A percentile compares a stretch with the other conserved stretches of the same genome.
Conservation (phyloP, 257 asterid species). For the Solanum paucissectum region DNA sequence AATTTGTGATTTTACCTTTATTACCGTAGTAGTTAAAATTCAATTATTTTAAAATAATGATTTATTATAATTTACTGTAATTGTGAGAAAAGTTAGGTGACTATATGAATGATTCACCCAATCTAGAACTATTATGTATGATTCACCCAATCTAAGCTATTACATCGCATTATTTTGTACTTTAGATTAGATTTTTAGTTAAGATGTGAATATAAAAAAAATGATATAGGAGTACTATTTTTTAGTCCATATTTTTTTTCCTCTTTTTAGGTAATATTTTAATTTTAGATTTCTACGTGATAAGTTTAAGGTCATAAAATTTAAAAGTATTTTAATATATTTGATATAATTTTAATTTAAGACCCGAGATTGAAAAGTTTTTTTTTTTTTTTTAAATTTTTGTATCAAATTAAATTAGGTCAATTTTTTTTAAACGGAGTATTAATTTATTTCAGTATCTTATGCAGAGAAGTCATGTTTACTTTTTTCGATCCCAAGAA, state of each 20-base stretch:
- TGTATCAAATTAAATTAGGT: too few relatives aligned
- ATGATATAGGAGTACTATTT: too few relatives aligned
- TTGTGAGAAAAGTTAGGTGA: neutral
- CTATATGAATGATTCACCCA: neutral
- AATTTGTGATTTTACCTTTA: neutral
- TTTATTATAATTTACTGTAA: too few relatives aligned
- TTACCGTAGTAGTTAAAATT: neutral
- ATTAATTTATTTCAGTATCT: neutral
- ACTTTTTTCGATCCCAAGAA: neutral
- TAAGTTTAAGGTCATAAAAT: too few relatives aligned
- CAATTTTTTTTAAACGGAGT: neutral
- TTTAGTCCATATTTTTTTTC: too few relatives aligned
- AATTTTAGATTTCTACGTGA: too few relatives aligned
- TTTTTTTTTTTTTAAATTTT: too few relatives aligned
- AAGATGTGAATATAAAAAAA: neutral
- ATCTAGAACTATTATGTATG: neutral
- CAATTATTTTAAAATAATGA: neutral
- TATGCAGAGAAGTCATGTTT: neutral
- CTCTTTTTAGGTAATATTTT: too few relatives aligned
- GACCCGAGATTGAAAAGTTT: rapidly evolving
- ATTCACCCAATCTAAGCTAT: neutral
- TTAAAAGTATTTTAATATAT: too few relatives aligned
- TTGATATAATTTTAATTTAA: too few relatives aligned
- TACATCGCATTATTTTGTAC: neutral
- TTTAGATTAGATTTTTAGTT: neutral